phyloP scores from a whole-genome alignment of 2,329 filamentous ascomycete species.

The Penicillium corylophilum region DNA sequence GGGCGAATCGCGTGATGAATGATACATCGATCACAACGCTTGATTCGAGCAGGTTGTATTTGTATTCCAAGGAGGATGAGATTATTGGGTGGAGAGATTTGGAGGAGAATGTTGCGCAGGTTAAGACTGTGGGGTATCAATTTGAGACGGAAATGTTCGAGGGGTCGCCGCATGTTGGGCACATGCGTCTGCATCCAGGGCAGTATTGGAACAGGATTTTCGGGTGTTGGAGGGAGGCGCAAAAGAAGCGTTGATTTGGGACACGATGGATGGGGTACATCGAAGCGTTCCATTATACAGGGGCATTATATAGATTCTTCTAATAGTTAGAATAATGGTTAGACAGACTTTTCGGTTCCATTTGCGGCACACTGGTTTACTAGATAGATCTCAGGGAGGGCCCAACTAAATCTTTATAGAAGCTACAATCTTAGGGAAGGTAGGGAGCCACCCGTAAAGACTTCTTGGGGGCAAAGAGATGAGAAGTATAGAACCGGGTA shows the following conservation, averaged over 20 bases:
- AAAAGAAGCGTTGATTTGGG: background rate
- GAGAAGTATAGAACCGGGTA: background rate
- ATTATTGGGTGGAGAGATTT: constrained; percentile 25
- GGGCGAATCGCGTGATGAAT: constrained; percentile 20
- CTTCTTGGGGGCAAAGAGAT: background rate
- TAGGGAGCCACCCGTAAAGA: background rate
- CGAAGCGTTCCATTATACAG: background rate
- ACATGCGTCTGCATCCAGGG: constrained; percentile 57
- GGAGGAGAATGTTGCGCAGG: constrained; percentile 22
- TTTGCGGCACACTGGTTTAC: background rate
- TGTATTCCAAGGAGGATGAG: constrained; percentile 28
- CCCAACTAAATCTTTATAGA: background rate
- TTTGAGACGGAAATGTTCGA: constrained; percentile 56
- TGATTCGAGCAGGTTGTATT: constrained; percentile 17
- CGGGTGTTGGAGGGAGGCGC: constrained; percentile 18
- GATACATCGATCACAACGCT: constrained; percentile 9
- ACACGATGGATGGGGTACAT: background rate
- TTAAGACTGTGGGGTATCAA: constrained; percentile 47
- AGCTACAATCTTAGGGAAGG: background rate
- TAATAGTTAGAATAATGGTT: background rate
- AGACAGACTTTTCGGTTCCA: background rate
- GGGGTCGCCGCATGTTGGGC: constrained; percentile 60
- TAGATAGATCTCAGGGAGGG: background rate
- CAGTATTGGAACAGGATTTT: constrained; percentile 54
- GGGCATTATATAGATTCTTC: background rate